Conservation (phyloP, 1,284 basidiomycete species). For the Coniferiporia weirii region DNA sequence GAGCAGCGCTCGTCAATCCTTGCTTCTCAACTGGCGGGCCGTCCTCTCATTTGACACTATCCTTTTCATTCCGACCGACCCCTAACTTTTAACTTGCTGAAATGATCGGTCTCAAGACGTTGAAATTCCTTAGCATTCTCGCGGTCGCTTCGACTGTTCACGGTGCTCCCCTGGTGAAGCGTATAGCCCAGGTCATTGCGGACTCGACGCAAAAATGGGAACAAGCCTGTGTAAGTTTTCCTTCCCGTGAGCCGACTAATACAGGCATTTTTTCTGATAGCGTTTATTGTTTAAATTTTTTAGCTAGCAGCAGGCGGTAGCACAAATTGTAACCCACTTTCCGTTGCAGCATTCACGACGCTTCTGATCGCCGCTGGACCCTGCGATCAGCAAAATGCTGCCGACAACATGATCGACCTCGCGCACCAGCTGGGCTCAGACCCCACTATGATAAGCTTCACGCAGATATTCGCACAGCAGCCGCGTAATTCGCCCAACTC, state of each 20-base stretch:
- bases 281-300: not conserved
- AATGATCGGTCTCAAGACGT: not conserved
- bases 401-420: slow-evolving; percentile 55
- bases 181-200: slow-evolving; percentile 40
- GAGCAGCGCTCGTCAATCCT: not conserved
- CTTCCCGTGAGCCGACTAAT: not conserved
- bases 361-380: slow-evolving; percentile 32
- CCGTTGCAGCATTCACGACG: slow-evolving; percentile 44
- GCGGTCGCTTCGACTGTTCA: slow-evolving; percentile 17
- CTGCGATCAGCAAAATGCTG: slow-evolving; percentile 60
- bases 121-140: not conserved
- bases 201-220: slow-evolving; percentile 40
- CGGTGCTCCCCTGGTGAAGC: slow-evolving; percentile 31
- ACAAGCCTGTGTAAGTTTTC: slow-evolving; percentile 37
- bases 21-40: not conserved
- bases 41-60: not conserved
- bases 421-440: slow-evolving; percentile 52
- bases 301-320: slow-evolving; percentile 43
- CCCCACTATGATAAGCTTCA: slow-evolving; percentile 49
- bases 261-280: not conserved
- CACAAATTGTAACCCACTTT: slow-evolving; percentile 46
- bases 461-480: slow-evolving; percentile 57
- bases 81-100: not conserved
- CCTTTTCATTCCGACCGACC: not conserved
- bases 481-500: slow-evolving; percentile 46